phyloP scores from a whole-genome alignment of 1,139 yeast species.

The Diutina neorugosa region DNA sequence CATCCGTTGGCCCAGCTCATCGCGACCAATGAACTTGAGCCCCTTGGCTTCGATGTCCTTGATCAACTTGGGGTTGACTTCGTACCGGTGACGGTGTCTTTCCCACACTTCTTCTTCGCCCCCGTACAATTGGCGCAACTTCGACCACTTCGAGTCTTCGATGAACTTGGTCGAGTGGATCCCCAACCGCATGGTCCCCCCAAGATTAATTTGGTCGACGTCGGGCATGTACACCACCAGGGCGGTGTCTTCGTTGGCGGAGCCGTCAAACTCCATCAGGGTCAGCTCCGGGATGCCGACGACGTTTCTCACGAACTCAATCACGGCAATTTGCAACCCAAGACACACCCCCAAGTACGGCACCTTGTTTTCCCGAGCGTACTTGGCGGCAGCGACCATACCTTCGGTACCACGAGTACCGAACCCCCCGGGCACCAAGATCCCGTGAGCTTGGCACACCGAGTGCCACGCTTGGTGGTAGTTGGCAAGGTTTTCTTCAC shows the following conservation, averaged over 20 bases:
- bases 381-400: slow-evolving; percentile 92
- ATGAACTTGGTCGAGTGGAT: slow-evolving; percentile 81
- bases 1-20: slow-evolving; percentile 84
- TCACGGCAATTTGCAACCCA: slow-evolving; percentile 95
- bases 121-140: slow-evolving; percentile 73
- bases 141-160: slow-evolving; percentile 54
- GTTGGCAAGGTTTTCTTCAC: slow-evolving; percentile 51
- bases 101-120: slow-evolving; percentile 59
- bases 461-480: slow-evolving; percentile 95
- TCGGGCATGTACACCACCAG: slow-evolving; percentile 98
- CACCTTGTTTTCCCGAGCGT: slow-evolving; percentile 90
- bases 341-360: slow-evolving; percentile 97
- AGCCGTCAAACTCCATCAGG: slow-evolving; percentile 74
- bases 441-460: slow-evolving; percentile 92
- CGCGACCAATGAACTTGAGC: slow-evolving; percentile 83
- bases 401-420: slow-evolving; percentile 98
- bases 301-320: slow-evolving; percentile 81
- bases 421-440: slow-evolving; percentile 96
- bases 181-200: slow-evolving; percentile 99
- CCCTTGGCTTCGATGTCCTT: slow-evolving; percentile 63
- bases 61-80: slow-evolving; percentile 80
- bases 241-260: slow-evolving; percentile 49
- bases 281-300: slow-evolving; percentile 60
- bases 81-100: slow-evolving; percentile 98
- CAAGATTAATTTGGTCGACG: slow-evolving; percentile 87